Base-by-base conservation (phyloP, 306 rosid genomes). In the Dryas octopetala region DNA sequence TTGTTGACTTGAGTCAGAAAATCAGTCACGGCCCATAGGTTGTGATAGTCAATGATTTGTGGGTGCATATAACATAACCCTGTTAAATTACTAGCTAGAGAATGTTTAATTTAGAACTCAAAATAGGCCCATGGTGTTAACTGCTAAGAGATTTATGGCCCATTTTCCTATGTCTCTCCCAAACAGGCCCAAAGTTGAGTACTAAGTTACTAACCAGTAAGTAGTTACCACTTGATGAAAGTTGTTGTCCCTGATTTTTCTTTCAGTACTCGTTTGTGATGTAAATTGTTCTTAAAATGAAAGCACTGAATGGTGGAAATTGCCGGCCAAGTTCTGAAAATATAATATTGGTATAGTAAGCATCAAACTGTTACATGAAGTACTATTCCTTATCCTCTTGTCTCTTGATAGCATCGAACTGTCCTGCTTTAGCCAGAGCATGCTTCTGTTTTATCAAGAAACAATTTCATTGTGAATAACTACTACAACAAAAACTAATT, bases 401-500 rank as follows among this genome's bases (percentile, higher is more conserved):
- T 49, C 44, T 32, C 46, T 73, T 47, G 68, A 46, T 15, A 1
- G 11, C 41, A 46, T 59, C 76, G n/a, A 46, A 1, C 1, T 32
- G 9, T 44, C 59, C 16, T 47, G 58, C 32, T 46, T 68, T 46
- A 28, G 32, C 67, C 55, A 23, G 50, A 26, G 7, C 59, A 46
- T 55, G 54, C 28, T 57, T 19, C 53, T 71, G 46, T 58, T 19
- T 43, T 71, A 57, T 57, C 55, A 71, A 58, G 66, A 14, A 59
- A 26, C 9, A 4, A 60, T 15, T 26, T 17, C 59, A 3, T 47
- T 73, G 58, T 60, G 8, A 61, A 47, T 59, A 46, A 60, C 68
- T 44, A 46, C 38, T 32, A 32, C 38, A 32, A 32, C 58, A 28
- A 26, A 58, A 43, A 7, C 3, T 71, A 71, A 57, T n/a, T 71